These are phyloP conservation scores for Kodamaea leandrae DNA, from an alignment of 805 yeast species.

Conservation along the genomic window DNA sequence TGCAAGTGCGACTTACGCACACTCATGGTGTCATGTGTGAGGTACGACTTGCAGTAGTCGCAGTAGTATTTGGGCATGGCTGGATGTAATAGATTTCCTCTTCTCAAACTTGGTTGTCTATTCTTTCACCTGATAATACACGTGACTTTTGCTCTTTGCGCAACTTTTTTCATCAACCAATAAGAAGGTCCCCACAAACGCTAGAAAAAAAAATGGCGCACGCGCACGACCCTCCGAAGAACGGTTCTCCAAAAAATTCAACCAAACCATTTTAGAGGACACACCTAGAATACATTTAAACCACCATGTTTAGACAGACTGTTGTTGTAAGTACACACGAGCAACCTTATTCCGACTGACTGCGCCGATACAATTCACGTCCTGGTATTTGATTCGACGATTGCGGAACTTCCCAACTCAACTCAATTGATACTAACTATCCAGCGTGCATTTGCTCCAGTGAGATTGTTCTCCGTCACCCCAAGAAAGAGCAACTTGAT, in stretches of 20 bases:
- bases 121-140: not conserved
- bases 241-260: conserved; percentile 9
- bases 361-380: too few relatives aligned
- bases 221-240: conserved; percentile 11
- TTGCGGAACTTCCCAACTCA: too few relatives aligned
- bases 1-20: conserved; percentile 76
- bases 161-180: conserved; percentile 2
- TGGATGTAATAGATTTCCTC: too few relatives aligned
- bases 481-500: conserved; percentile 56
- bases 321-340: conserved; percentile 32
- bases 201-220: not conserved
- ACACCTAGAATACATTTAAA: too few relatives aligned
- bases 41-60: conserved; percentile 76
- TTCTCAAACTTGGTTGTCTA: not conserved
- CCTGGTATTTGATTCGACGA: too few relatives aligned
- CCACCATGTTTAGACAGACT: conserved; percentile 40
- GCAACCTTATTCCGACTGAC: too few relatives aligned
- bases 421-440: conserved; percentile 1
- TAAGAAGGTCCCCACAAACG: not conserved
- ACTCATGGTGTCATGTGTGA: conserved; percentile 86
- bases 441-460: conserved; percentile 34
- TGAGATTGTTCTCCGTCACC: conserved; percentile 43
- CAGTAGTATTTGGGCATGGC: conserved; percentile 76
- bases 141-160: not conserved
- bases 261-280: conserved; percentile 4